Evolutionary conservation across 2,329 filamentous ascomycete species (phyloP).

Genomic region (Hawksworthiomyces lignivorus): DNA sequence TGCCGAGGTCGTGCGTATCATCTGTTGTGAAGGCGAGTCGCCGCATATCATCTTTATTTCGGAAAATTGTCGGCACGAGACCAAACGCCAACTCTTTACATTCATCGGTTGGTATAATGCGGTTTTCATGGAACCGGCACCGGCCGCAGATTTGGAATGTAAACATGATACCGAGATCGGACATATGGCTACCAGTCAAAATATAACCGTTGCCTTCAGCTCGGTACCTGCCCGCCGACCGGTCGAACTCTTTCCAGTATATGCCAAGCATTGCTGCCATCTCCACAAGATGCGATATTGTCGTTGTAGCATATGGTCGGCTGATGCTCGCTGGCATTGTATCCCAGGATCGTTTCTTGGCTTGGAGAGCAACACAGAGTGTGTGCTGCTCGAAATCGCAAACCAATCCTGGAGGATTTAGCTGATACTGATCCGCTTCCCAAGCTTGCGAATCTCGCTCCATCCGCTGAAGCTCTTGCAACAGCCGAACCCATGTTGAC

Average conservation of each 20-base stretch:
- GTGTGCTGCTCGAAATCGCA: slow-evolving; percentile 26
- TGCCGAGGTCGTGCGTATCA: slow-evolving; percentile 32
- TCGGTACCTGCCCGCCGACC: slow-evolving; percentile 41
- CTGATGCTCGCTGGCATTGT: slow-evolving; percentile 40
- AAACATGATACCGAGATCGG: slow-evolving; percentile 47
- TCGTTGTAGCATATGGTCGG: slow-evolving; percentile 45
- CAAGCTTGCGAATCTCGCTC: slow-evolving; percentile 40
- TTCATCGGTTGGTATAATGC: slow-evolving; percentile 45
- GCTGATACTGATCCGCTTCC: slow-evolving; percentile 27
- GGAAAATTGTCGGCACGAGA: slow-evolving; percentile 47
- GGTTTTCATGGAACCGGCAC: slow-evolving; percentile 38
- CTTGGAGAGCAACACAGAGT: slow-evolving; percentile 37
- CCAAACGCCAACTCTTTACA: slow-evolving; percentile 51
- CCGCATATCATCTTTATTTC: slow-evolving; percentile 29
- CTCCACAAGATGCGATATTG: slow-evolving; percentile 49
- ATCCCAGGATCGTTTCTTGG: slow-evolving; percentile 40
- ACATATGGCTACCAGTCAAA: slow-evolving; percentile 36
- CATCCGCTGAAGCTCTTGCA: slow-evolving; percentile 43
- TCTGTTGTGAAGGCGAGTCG: slow-evolving; percentile 31
- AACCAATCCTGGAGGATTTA: slow-evolving; percentile 14
- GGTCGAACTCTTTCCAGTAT: slow-evolving; percentile 53
- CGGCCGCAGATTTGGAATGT: slow-evolving; percentile 43
- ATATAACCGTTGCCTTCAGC: slow-evolving; percentile 49
- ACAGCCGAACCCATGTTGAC: slow-evolving; percentile 45
- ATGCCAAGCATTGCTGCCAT: slow-evolving; percentile 47